Evolutionary conservation across 2,329 filamentous ascomycete genomes (phyloP), one percentile per base, ranked within the genome.

Genomic region (Fusarium abutilonis): DNA sequence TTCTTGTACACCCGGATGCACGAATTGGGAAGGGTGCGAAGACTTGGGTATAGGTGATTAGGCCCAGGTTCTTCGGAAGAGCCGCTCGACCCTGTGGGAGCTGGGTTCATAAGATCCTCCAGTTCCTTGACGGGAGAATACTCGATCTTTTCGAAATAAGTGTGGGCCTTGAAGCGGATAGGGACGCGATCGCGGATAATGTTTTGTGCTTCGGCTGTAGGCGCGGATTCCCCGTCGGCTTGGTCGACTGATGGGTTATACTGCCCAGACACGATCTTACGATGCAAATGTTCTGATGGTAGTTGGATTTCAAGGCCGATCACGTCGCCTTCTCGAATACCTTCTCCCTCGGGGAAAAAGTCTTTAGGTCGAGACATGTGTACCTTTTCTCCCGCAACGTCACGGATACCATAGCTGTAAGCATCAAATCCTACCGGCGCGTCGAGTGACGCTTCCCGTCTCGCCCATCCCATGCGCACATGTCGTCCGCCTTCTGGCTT

Each of bases 121-220:
- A 98, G 86, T 65, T 96, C 90, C 73, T 96, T 96, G 10, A 89
- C 90, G 0, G 91, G 83, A 68, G 94, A 91, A 74, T 96, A 96
- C 73, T 96, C 93, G 64, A 93, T 90, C 73, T 92, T 90, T 77
- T 98, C 94, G 75, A 97, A 97, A 78, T 96, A 97, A 49, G 93
- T 90, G 74, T 96, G 92, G 38, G 90, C 88, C 76, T 97, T 97
- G 80, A 96, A 96, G 9, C 93, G 88, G 66, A 98, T 96, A 1
- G 95, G 93, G 40, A 97, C 92, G 44, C 95, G 91, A 75, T 99
- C 96, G 61, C 96, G 92, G 57, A 99, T 91, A 61, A 98, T 90
- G 74, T 98, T 95, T 14, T 86, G 79, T 0, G 85, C 84, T 59
- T 86, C 83, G n/a, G 84, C 82, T 1, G 83, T 81, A 3, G 80